Percentiles rank a stretch among this genome's conserved stretches.
Conservation (phyloP, 2,329 filamentous ascomycete genomes). For the Gnomoniopsis sp. region DNA sequence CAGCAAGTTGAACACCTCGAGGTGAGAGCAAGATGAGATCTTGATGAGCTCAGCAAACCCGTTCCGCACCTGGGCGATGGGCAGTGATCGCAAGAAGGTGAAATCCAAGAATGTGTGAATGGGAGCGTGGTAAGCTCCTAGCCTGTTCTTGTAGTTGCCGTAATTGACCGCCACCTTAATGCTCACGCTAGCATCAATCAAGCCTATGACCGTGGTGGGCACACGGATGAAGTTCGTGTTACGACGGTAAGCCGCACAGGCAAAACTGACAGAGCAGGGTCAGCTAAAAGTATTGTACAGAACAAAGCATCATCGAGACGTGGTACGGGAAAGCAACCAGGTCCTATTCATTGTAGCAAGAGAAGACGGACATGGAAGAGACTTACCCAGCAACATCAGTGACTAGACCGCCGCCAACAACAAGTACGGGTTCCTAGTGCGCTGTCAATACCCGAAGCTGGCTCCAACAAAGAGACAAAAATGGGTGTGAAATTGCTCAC, state of each 20-base stretch:
- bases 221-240: conserved; percentile 73
- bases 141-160: conserved; percentile 71
- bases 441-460: conserved; percentile 5
- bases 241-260: conserved; percentile 67
- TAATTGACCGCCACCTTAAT: conserved; percentile 81
- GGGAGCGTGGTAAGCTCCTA: conserved; percentile 71
- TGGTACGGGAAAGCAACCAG: neutral
- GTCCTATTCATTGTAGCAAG: no score
- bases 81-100: conserved; percentile 65
- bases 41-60: conserved; percentile 75
- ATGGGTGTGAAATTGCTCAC: conserved; percentile 23
- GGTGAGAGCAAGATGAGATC: conserved; percentile 68
- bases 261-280: conserved; percentile 46
- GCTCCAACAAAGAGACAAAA: neutral
- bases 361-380: conserved; percentile 6
- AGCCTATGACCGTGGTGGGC: conserved; percentile 70
- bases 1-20: conserved; percentile 62
- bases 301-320: neutral
- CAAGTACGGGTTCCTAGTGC: conserved; percentile 58
- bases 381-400: conserved; percentile 70
- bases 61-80: conserved; percentile 66
- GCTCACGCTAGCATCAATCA: conserved; percentile 72
- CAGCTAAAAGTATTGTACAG: conserved; percentile 12
- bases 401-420: conserved; percentile 67
- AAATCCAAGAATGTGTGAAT: conserved; percentile 72